Evolutionary conservation across 768 basidiomycete genomes (phyloP), one percentile per base, ranked within the genome.

Genomic region (Boletus subparvulus): DNA sequence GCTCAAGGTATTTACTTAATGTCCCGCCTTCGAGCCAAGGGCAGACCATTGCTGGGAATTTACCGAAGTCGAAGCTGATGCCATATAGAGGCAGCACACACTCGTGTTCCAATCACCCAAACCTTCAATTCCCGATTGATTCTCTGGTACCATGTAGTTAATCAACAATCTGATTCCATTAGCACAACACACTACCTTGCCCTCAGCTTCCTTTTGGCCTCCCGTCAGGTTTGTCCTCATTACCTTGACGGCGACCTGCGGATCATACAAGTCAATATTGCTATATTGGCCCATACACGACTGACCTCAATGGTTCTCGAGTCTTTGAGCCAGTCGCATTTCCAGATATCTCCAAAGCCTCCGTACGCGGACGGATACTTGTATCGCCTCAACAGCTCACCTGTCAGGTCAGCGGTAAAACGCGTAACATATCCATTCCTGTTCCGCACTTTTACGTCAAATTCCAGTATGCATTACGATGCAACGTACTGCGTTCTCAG

Each of bases 21-120:
- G 62, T 61, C 24, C 73, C 74, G 9, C 66, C 66, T 48, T 69
- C 69, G 9, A 71, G 26, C 73, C 73, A 74, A 4, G 71, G 73
- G 43, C 68, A 71, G 42, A 75, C 71, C 69, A 74, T 65, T 6
- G 73, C 69, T 6, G 62, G 62, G 33, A 70, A 62, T 40, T 45
- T 55, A 21, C 74, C 71, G 44, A 75, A 74, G 24, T 66, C 70
- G 5, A 58, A 54, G 12, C 54, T 66, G 44, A 68, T 59, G 3
- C 72, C 72, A 54, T 61, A 67, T 3, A 74, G 58, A 26, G 66
- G 68, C 12, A 72, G 28, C 10, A 74, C 56, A 47, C 65, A 61
- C 3, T 63, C 56, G 33, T 74, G 74, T 13, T 63, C 53, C 37
- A 75, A 52, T 39, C 40, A 56, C 55, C 73, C 73, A 74, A 30